Base-by-base conservation (phyloP, 208 protist genomes). In the Trypanosoma melophagium region DNA sequence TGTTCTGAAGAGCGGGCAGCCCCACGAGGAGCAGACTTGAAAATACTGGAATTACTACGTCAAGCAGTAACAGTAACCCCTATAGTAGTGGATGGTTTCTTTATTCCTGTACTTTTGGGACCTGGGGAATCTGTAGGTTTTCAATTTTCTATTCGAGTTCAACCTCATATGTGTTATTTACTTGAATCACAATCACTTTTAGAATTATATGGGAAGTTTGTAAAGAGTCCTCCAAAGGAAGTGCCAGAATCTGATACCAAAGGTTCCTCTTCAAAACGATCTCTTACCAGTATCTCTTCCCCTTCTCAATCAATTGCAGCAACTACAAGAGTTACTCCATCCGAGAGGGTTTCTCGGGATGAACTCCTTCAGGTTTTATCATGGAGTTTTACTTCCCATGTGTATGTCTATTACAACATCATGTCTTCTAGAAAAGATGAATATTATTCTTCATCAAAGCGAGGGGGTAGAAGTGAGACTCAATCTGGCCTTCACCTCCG, bases 81-180 rank as follows among this genome's bases (percentile, higher is more conserved):
- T n/a, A 74, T 92, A 45, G 60, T 89, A 22, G 79, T 83, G 24
- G 63, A 80, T 45, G 72, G 82, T 54, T 81, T 45, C 41, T 65
- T 75, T 42, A 71, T 81, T 21, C 84, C 84, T 8, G 76, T 85
- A 31, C 66, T 69, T 25, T 75, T 94, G 52, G 74, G 83, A 49
- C 74, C 86, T 17, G 84, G 69, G 25, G 85, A 94, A 68, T 87
- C 82, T 61, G 82, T 88, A 65, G 70, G 80, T 28, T 90, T 94
- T 69, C 79, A 92, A 71, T 92, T 89, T 78, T 77, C 86, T 60
- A 74, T 94, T 66, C 71, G 89, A 67, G 75, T 94, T 54, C 60
- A 80, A 62, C 89, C 89, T 35, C 77, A 92, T 67, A 61, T 92
- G 55, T 86, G 83, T 72, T 81, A 89, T 62, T 73, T 89, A 22